Conservation (phyloP, 331 rosid genomes). For the Rhamnella rubrinervis region DNA sequence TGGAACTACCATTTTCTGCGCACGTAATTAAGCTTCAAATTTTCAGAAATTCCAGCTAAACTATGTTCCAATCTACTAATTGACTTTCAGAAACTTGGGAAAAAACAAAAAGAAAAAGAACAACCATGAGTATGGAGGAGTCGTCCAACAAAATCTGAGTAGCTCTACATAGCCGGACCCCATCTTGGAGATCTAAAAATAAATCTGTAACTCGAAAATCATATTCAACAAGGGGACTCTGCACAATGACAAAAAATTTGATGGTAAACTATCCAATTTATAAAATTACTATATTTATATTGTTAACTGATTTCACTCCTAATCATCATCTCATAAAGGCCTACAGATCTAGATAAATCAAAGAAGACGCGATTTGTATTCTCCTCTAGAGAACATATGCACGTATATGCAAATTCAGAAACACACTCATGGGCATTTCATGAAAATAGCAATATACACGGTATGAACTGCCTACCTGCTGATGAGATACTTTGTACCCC, state of each 20-base stretch:
- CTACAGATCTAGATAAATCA: neutral
- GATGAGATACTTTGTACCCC: conserved; percentile 77
- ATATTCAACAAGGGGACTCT: conserved; percentile 75
- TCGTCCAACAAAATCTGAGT: conserved; percentile 78
- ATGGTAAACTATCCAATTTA: neutral
- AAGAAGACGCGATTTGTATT: neutral
- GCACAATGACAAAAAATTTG: conserved; percentile 27
- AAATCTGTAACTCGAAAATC: conserved; percentile 73
- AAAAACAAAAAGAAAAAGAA: conserved; percentile 15
- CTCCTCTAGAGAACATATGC: neutral
- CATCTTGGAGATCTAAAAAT: conserved; percentile 83
- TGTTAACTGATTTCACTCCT: neutral
- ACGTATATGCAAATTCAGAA: neutral
- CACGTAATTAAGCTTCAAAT: conserved; percentile 34
- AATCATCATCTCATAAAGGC: neutral
- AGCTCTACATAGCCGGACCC: conserved; percentile 79
- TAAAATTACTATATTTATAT: neutral
- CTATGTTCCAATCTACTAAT: conserved; percentile 3
- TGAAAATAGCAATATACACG: conserved; percentile 22
- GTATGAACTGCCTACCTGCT: conserved; percentile 58
- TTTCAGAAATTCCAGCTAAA: conserved; percentile 23
- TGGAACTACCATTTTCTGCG: conserved; percentile 84
- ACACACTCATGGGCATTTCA: neutral
- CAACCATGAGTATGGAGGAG: conserved; percentile 78
- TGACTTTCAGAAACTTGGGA: neutral